Base-by-base conservation (phyloP, 1,139 yeast species). In the Suhomyces wounanorum region DNA sequence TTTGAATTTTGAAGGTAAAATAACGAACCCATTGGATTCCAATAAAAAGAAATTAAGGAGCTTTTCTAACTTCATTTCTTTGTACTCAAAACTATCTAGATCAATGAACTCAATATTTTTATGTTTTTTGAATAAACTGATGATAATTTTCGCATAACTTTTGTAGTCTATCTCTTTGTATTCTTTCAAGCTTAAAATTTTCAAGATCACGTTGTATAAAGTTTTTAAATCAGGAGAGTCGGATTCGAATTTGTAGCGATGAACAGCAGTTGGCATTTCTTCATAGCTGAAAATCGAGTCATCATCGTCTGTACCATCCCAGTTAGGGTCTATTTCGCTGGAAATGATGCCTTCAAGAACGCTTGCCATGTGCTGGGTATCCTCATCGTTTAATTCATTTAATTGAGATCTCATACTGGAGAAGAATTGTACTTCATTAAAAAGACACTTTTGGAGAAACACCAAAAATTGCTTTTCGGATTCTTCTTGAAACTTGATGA, bases 281-380 rank as follows among this genome's bases (percentile, higher is more conserved):
- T 58, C 66, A 46, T 61, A 65, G 40, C 64, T 64, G 49, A 67
- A 66, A 16, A 65, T 63, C 1, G 67, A 59, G 43, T 64, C 65
- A 8, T 41, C 25, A n/a, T 44, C 43, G 7, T 45, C 43, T 1
- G 10, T 11, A 26, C 47, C 50, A 8, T 38, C 41, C 5, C 51
- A 47, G 2, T 25, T 30, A 3, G 33, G 18, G 11, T 40, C 42
- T 17, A 40, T 40, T 17, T 40, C 41, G 11, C 43, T 39, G 16
- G 41, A 33, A 3, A 65, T 53, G 37, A 60, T 57, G 8, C 56
- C 53, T 40, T 67, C 72, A 37, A 69, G 50, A 13, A 63, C 60
- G 11, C 52, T 49, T 3, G 64, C 64, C 21, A 69, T 55, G 42
- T 59, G 57, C 18, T 63, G 64, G 4, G 73, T 66, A 41, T 68